phyloP scores from a whole-genome alignment of 2,329 filamentous ascomycete genomes.

The Colletotrichum godetiae region DNA sequence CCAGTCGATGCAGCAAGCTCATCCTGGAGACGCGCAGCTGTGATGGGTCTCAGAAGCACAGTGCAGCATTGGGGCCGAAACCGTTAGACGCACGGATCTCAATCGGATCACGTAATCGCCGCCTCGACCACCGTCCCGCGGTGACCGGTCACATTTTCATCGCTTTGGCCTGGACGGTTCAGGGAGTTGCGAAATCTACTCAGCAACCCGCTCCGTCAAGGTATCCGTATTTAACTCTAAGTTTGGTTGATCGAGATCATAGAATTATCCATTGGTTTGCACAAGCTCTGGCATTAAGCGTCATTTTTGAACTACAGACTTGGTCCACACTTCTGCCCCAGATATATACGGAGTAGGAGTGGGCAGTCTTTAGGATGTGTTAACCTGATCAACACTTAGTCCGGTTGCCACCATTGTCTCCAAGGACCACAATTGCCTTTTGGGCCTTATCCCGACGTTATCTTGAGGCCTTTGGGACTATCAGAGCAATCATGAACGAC shows the following conservation, averaged over 20 bases:
- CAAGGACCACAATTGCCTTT: no score
- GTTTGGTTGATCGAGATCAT: neutral
- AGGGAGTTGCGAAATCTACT: neutral
- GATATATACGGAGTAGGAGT: no score
- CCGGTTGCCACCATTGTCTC: no score
- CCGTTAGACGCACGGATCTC: neutral
- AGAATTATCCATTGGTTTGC: neutral
- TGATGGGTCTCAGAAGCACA: neutral
- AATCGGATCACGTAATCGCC: constrained; percentile 4
- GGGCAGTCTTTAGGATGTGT: no score
- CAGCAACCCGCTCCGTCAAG: neutral
- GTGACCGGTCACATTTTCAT: neutral
- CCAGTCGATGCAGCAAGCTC: neutral
- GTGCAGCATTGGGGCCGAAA: neutral
- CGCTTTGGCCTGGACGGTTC: neutral
- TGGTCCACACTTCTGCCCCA: no score
- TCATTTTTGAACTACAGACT: neutral
- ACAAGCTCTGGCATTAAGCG: neutral
- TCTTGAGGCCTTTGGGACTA: no score
- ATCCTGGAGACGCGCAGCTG: constrained; percentile 3
- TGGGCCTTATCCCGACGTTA: no score
- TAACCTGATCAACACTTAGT: no score
- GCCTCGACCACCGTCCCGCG: neutral
- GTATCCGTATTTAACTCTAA: neutral
- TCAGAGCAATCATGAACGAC: no score